A percentile compares a stretch with the other conserved stretches of the same genome.
phyloP scores from a whole-genome alignment of 2,329 filamentous ascomycete genomes.

The Colletotrichum tofieldiae region DNA sequence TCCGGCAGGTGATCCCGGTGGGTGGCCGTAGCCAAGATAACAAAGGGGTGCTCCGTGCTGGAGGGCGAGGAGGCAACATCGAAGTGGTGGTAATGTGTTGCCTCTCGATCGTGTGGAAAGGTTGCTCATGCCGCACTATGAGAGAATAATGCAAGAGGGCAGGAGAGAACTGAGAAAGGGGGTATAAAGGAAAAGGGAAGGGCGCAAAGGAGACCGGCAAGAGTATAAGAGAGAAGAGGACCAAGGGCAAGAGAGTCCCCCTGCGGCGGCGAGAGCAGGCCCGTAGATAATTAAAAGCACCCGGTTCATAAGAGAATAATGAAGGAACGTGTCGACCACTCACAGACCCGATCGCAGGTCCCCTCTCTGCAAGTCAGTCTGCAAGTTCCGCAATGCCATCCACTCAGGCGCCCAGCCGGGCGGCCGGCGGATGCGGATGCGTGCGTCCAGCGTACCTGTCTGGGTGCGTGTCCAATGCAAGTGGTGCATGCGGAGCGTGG shows the following conservation, averaged over 20 bases:
- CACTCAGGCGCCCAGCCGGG: constrained; percentile 34
- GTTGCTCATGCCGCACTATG: background rate
- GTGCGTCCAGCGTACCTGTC: constrained; percentile 28
- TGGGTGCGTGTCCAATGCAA: constrained; percentile 31
- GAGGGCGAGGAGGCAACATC: background rate
- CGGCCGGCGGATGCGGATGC: constrained; percentile 37
- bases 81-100: constrained; percentile 5
- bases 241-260: background rate
- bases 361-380: constrained; percentile 23
- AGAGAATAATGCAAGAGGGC: constrained; percentile 19
- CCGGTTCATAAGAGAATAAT: constrained; percentile 30
- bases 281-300: constrained; percentile 37
- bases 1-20: constrained; percentile 12
- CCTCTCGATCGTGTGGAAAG: background rate
- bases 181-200: background rate
- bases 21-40: constrained; percentile 14
- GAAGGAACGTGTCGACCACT: constrained; percentile 25
- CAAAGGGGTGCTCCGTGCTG: constrained; percentile 4
- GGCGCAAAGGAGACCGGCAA: background rate
- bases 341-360: constrained; percentile 8
- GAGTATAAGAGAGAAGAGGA: background rate
- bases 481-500: constrained; percentile 29
- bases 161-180: too few relatives aligned
- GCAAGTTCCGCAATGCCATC: constrained; percentile 15
- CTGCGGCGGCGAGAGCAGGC: constrained; percentile 28